phyloP scores from a whole-genome alignment of 257 asterid genomes.

The Forsythia viridissima region DNA sequence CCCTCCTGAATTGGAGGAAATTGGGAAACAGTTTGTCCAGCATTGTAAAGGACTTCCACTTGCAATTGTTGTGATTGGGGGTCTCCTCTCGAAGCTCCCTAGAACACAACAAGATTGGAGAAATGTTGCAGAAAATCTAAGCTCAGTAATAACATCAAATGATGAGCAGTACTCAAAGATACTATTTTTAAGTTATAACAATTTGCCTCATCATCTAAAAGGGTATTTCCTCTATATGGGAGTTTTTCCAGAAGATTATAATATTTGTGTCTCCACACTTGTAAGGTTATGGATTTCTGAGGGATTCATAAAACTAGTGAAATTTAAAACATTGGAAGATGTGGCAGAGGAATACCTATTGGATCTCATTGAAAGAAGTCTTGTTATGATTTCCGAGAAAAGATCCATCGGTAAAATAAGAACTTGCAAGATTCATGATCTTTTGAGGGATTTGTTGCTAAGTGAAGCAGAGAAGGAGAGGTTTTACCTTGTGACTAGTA shows the following conservation, averaged over 20 bases:
- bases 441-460: slow-evolving; percentile 1
- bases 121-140: neutral
- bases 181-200: neutral
- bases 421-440: slow-evolving; percentile 7
- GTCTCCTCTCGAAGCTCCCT: neutral
- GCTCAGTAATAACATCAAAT: neutral
- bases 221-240: slow-evolving; percentile 10
- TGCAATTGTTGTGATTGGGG: neutral
- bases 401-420: neutral
- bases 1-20: neutral
- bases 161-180: neutral
- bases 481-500: neutral
- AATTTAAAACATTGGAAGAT: neutral
- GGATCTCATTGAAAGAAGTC: neutral
- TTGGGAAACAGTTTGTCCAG: neutral
- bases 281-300: slow-evolving; percentile 24
- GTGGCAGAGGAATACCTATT: neutral
- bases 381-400: neutral
- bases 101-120: neutral
- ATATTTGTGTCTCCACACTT: slow-evolving; percentile 10
- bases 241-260: slow-evolving; percentile 13
- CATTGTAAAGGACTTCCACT: neutral
- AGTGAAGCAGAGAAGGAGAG: neutral
- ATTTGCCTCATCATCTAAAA: neutral
- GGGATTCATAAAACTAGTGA: slow-evolving; percentile 7